Evolutionary conservation across 257 asterid genomes (phyloP).

Genomic region (Nicotiana attenuata): DNA sequence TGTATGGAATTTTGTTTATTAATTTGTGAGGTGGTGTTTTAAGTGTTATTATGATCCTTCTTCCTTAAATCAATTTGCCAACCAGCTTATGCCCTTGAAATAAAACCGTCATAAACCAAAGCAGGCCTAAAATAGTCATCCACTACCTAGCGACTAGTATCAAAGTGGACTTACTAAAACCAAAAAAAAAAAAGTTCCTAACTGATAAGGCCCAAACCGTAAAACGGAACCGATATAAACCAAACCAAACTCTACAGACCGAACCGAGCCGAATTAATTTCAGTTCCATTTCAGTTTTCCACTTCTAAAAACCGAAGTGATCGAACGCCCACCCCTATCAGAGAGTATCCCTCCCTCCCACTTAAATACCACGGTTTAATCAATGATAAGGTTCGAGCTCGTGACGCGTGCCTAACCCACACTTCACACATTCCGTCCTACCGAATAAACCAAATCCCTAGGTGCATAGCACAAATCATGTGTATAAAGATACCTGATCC

Average conservation of each 20-base stretch:
- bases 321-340: background rate
- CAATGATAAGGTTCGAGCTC: background rate
- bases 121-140: background rate
- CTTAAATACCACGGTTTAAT: background rate
- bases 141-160: background rate
- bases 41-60: background rate
- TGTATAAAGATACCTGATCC: constrained; percentile 46
- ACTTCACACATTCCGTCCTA: background rate
- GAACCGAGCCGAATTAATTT: background rate
- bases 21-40: background rate
- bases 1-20: background rate
- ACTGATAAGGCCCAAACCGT: background rate
- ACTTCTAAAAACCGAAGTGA: background rate
- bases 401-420: background rate
- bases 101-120: background rate
- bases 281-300: background rate
- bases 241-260: background rate
- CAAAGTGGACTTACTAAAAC: background rate
- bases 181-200: background rate
- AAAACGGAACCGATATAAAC: background rate
- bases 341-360: background rate
- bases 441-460: background rate
- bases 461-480: constrained; percentile 5
- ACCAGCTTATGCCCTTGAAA: background rate
- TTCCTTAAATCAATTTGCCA: background rate